A percentile compares a stretch with the other conserved stretches of the same genome.
Conservation (phyloP, 805 yeast species). For the Metschnikowia reukaufii region DNA sequence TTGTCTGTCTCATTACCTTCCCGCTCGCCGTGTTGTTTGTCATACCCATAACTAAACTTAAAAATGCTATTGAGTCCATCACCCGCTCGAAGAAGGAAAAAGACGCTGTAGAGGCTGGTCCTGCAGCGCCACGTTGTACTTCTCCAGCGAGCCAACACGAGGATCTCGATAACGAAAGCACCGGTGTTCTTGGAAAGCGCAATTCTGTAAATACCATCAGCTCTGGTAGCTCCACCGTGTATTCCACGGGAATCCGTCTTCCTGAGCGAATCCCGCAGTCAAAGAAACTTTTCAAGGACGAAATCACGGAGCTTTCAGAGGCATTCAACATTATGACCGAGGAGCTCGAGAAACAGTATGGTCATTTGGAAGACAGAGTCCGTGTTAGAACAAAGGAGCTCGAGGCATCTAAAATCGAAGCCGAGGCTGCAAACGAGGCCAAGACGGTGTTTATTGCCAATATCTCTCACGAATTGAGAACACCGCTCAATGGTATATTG, state of each 20-base stretch:
- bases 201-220: slow-evolving; percentile 30
- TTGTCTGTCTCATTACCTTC: slow-evolving; percentile 73
- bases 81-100: slow-evolving; percentile 43
- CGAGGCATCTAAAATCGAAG: slow-evolving; percentile 83
- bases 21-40: slow-evolving; percentile 85
- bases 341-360: slow-evolving; percentile 80
- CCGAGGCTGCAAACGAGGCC: slow-evolving; percentile 95
- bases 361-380: slow-evolving; percentile 85
- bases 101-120: slow-evolving; percentile 8
- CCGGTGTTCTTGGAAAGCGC: slow-evolving; percentile 8
- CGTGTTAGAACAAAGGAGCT: slow-evolving; percentile 81
- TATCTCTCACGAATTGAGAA: slow-evolving; percentile 89
- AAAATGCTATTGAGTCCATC: slow-evolving; percentile 77
- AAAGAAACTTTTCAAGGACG: slow-evolving; percentile 67
- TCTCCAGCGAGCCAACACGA: not conserved
- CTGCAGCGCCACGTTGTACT: not conserved
- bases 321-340: slow-evolving; percentile 92
- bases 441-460: slow-evolving; percentile 92
- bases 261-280: slow-evolving; percentile 38
- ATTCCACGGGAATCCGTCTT: slow-evolving; percentile 39
- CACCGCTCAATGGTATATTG: slow-evolving; percentile 92
- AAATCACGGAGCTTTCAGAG: slow-evolving; percentile 80
- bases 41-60: slow-evolving; percentile 74
- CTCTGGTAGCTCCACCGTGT: slow-evolving; percentile 35
- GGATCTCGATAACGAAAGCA: not conserved